Base-by-base conservation (phyloP, 164 flowering plant species). In the Kingdonia uniflora region DNA sequence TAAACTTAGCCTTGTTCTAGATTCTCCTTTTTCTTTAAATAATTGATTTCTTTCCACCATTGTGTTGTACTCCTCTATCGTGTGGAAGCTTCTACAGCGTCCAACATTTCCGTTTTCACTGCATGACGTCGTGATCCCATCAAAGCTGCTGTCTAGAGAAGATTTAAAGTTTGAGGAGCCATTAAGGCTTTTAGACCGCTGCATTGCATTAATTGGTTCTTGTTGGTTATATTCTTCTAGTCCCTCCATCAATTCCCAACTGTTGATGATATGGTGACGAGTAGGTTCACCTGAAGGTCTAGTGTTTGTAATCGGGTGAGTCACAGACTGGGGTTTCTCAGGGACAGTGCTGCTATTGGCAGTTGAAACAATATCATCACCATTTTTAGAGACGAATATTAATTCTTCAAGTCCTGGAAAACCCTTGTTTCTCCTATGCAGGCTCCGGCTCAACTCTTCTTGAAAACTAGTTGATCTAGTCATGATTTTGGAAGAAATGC, bases 1-100 rank as follows among this genome's bases (percentile, higher is more conserved):
- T n/a, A n/a, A n/a, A n/a, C n/a, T n/a, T n/a, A n/a, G n/a, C n/a
- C n/a, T n/a, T n/a, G n/a, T n/a, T n/a, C n/a, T n/a, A n/a, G n/a
- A n/a, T n/a, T 29, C 35, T 29, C 8, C 35, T 29, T 29, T 8
- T 4, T 29, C 35, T 4, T 29, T 8, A 29, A 29, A 8, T 29
- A 29, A 29, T 8, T 29, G 4, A 8, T 29, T 29, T 29, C 35
- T 29, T 29, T 29, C 35, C 35, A 29, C 8, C 35, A 29, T 29
- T 29, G 35, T 8, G 46, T 70, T 74, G 24, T 41, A 74, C 29
- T 70, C 78, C 49, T 63, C 61, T 17, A 68, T 58, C 5, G 78
- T 63, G 42, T 70, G 65, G 23, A 66, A 63, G 38, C 74, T 70
- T 53, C 65, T 51, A 10, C 50, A 49, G 13, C 64, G 62, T 7